Conservation (phyloP, 148 eudicot genomes). For the Pharnaceum exiguum region DNA sequence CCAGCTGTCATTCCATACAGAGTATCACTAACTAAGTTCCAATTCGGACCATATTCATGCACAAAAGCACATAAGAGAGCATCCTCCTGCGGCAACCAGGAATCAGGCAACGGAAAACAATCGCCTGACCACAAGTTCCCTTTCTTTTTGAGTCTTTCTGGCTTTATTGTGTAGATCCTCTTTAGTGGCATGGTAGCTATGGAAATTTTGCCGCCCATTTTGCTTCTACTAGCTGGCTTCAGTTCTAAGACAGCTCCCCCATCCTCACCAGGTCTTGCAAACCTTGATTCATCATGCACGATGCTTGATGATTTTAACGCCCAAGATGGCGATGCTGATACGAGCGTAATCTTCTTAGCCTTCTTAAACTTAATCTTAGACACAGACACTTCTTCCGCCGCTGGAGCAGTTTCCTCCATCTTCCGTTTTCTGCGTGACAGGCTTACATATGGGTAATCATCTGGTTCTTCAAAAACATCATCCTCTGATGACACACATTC, state of each 20-base stretch:
- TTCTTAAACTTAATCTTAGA: constrained; percentile 55
- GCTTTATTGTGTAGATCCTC: constrained; percentile 62
- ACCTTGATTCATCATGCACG: constrained; percentile 50
- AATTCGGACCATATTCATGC: constrained; percentile 87
- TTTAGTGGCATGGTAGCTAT: constrained; percentile 64
- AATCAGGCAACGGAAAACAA: constrained; percentile 67
- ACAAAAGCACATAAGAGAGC: constrained; percentile 83
- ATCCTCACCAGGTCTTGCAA: constrained; percentile 37
- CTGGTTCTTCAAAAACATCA: constrained; percentile 37
- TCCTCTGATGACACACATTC: constrained; percentile 49
- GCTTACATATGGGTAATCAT: constrained; percentile 32
- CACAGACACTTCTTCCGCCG: constrained; percentile 35
- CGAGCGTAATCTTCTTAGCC: constrained; percentile 48
- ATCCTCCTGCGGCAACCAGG: constrained; percentile 87
- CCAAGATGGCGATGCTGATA: constrained; percentile 18
- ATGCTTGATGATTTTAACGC: constrained; percentile 31
- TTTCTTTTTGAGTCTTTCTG: constrained; percentile 73
- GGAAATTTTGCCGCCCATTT: constrained; percentile 62
- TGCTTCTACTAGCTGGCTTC: constrained; percentile 58
- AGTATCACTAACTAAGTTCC: constrained; percentile 87
- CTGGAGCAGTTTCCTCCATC: constrained; percentile 27
- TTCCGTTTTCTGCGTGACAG: constrained; percentile 62
- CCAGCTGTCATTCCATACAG: constrained; percentile 85
- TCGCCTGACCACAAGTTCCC: constrained; percentile 78
- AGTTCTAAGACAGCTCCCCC: constrained; percentile 44